phyloP scores from a whole-genome alignment of 441 rosid genomes.

The Melastoma candidum region DNA sequence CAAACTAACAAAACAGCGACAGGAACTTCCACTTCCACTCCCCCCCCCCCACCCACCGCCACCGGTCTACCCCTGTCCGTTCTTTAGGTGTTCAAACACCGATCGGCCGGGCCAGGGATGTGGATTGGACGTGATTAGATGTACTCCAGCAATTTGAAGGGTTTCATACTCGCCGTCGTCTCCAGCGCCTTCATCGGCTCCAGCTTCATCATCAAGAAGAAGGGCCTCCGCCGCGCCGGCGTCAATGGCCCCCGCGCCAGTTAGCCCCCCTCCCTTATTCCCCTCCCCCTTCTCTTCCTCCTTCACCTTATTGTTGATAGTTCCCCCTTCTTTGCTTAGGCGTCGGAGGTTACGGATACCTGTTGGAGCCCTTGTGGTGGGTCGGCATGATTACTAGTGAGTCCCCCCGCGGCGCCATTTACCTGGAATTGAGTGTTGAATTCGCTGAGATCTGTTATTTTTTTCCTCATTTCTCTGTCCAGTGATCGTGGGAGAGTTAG shows the following conservation, averaged over 20 bases:
- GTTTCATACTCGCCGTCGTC: constrained; percentile 45
- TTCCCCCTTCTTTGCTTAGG: constrained; percentile 19
- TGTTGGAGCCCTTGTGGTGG: constrained; percentile 76
- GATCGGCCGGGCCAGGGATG: too few relatives aligned
- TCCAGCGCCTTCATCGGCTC: constrained; percentile 64
- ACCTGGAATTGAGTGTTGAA: too few relatives aligned
- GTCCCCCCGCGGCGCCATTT: constrained; percentile 8
- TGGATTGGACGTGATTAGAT: constrained; percentile 5
- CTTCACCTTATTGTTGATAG: not conserved
- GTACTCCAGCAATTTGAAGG: constrained; percentile 45
- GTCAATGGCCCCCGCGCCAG: constrained; percentile 46
- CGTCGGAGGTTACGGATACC: constrained; percentile 59
- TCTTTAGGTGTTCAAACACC: too few relatives aligned
- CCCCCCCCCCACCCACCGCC: too few relatives aligned
- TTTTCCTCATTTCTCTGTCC: not conserved
- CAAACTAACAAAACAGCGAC: too few relatives aligned
- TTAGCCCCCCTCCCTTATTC: constrained; percentile 5
- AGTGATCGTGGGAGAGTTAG: constrained; percentile 66
- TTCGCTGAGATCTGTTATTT: too few relatives aligned
- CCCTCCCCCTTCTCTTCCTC: not conserved
- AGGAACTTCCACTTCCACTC: too few relatives aligned
- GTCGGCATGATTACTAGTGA: constrained; percentile 65
- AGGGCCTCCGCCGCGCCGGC: constrained; percentile 44
- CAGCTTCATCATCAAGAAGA: constrained; percentile 63
- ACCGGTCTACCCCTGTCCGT: too few relatives aligned